Evolutionary conservation across 768 basidiomycete genomes (phyloP).

Genomic region (Holtermanniella nyarrowii): DNA sequence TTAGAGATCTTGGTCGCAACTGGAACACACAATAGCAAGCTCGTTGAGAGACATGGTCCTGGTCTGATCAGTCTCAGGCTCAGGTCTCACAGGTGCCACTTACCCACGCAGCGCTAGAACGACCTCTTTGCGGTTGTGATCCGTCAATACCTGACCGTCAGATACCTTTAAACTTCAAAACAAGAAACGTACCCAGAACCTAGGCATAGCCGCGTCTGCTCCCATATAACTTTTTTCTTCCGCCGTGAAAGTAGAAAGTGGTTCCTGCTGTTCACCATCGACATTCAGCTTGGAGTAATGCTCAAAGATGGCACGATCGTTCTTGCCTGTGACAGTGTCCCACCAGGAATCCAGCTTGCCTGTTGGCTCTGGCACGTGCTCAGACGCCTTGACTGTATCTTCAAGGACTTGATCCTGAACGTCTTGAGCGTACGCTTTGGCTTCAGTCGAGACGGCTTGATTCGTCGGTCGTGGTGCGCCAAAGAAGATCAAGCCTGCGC

Average conservation of each 20-base stretch:
- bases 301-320: slow-evolving; percentile 75
- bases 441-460: not conserved
- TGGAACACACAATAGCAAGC: slow-evolving; percentile 53
- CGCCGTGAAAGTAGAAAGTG: too few relatives aligned
- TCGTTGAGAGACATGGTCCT: slow-evolving; percentile 82
- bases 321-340: slow-evolving; percentile 66
- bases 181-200: slow-evolving; percentile 7
- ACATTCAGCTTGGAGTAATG: slow-evolving; percentile 47
- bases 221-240: too few relatives aligned
- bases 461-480: slow-evolving; percentile 47
- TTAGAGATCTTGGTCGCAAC: not conserved
- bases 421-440: slow-evolving; percentile 14
- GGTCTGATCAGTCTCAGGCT: too few relatives aligned
- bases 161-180: slow-evolving; percentile 29
- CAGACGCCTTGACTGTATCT: slow-evolving; percentile 59
- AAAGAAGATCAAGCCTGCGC: slow-evolving; percentile 69
- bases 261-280: too few relatives aligned
- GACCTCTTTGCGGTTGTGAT: slow-evolving; percentile 61
- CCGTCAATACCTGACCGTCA: slow-evolving; percentile 75
- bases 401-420: slow-evolving; percentile 56
- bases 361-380: slow-evolving; percentile 45
- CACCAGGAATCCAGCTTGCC: slow-evolving; percentile 60
- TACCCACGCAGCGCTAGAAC: slow-evolving; percentile 65
- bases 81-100: too few relatives aligned
- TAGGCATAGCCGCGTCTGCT: not conserved